A percentile compares a stretch with the other conserved stretches of the same genome.
Conservation (phyloP, 2,329 filamentous ascomycete genomes). For the Botrytis cinerea region DNA sequence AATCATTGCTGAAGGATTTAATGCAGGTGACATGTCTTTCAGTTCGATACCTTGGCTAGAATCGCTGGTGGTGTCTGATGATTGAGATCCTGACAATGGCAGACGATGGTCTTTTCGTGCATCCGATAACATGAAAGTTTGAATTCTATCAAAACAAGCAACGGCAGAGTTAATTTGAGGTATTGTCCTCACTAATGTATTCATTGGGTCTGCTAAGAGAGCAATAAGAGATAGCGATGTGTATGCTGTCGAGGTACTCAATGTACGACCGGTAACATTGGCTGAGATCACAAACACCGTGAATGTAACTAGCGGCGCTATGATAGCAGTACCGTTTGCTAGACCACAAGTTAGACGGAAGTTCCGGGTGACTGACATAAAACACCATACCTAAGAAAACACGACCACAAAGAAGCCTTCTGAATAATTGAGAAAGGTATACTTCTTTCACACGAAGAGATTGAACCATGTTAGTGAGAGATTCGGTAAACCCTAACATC, state of each 20-base stretch:
- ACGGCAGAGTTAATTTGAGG: conserved; percentile 45
- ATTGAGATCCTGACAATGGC: conserved; percentile 22
- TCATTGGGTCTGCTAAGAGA: conserved; percentile 45
- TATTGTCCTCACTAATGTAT: conserved; percentile 45
- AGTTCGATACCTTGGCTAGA: conserved; percentile 26
- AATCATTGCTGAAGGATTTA: conserved; percentile 28
- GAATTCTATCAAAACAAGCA: conserved; percentile 47
- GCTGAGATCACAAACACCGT: conserved; percentile 43
- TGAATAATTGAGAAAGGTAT: conserved; percentile 44
- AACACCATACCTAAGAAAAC: conserved; percentile 30
- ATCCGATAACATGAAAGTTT: conserved; percentile 41
- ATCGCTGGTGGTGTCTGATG: neutral
- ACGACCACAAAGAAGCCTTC: conserved; percentile 40
- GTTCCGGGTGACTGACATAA: neutral
- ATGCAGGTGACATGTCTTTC: conserved; percentile 4
- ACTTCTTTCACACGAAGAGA: conserved; percentile 45
- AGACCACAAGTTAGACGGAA: neutral
- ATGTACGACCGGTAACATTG: conserved; percentile 36
- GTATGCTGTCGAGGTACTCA: conserved; percentile 43
- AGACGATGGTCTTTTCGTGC: conserved; percentile 33
- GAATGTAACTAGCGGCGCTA: conserved; percentile 47
- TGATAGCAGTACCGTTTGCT: conserved; percentile 34
- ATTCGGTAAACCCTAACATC: conserved; percentile 43
- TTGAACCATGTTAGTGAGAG: conserved; percentile 42
- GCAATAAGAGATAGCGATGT: conserved; percentile 47